phyloP scores from a whole-genome alignment of 805 yeast genomes.

The Lachancea dasiensis region DNA sequence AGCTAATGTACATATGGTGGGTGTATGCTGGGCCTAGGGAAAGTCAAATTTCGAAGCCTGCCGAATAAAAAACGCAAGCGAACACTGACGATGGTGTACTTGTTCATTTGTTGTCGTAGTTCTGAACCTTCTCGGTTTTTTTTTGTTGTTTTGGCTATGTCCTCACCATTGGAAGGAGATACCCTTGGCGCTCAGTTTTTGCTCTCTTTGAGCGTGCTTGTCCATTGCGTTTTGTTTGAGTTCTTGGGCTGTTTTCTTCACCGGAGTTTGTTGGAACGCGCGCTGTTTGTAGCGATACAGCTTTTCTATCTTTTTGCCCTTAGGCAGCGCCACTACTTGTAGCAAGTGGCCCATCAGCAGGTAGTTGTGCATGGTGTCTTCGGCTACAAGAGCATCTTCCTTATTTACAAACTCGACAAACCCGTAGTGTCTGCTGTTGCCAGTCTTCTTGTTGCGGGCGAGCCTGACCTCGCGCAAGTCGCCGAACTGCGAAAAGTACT shows the following conservation, averaged over 20 bases:
- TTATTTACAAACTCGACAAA: conserved; percentile 72
- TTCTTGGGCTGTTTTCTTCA: conserved; percentile 28
- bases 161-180: conserved; percentile 34
- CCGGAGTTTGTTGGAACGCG: conserved; percentile 28
- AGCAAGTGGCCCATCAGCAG: conserved; percentile 81
- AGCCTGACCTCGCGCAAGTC: conserved; percentile 69
- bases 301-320: conserved; percentile 42
- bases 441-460: conserved; percentile 85
- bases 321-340: conserved; percentile 49
- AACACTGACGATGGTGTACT: no score
- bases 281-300: conserved; percentile 33
- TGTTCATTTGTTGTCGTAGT: no score
- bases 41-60: no score
- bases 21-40: no score
- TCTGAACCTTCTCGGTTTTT: no score
- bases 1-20: no score
- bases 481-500: conserved; percentile 90
- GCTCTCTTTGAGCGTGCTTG: conserved; percentile 32
- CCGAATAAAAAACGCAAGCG: no score
- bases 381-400: conserved; percentile 82
- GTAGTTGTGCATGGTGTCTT: conserved; percentile 94
- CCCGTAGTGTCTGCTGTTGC: conserved; percentile 86
- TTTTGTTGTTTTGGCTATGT: neutral
- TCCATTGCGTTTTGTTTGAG: conserved; percentile 30
- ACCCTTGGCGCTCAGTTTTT: conserved; percentile 33